These are phyloP conservation scores for Colletotrichum chlorophyti DNA, from an alignment of 2,329 filamentous ascomycete species.

Conservation along the genomic window DNA sequence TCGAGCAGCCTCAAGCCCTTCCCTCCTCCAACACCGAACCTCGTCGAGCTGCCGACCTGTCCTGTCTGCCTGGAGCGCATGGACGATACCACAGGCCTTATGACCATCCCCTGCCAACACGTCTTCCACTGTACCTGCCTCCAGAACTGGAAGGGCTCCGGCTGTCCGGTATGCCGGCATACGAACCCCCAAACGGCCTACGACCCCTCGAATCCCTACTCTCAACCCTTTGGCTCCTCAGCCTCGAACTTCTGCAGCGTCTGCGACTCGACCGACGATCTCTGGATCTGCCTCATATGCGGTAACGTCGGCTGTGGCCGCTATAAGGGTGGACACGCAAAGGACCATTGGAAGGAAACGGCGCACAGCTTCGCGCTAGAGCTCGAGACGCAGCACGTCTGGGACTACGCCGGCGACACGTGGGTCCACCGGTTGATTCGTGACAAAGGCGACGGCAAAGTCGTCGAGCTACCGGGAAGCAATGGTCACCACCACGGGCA, in stretches of 20 bases:
- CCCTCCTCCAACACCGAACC: slow-evolving; percentile 75
- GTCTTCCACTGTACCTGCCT: slow-evolving; percentile 97
- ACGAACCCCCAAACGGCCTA: slow-evolving; percentile 61
- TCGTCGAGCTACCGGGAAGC: slow-evolving; percentile 82
- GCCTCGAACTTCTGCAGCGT: slow-evolving; percentile 78
- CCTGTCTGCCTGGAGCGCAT: slow-evolving; percentile 96
- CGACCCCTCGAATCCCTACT: slow-evolving; percentile 56
- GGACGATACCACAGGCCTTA: slow-evolving; percentile 94
- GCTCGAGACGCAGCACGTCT: slow-evolving; percentile 91
- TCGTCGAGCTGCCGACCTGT: slow-evolving; percentile 93
- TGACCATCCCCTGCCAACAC: slow-evolving; percentile 97
- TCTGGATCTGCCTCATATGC: slow-evolving; percentile 96
- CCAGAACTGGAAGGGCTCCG: slow-evolving; percentile 93
- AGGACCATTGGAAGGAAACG: slow-evolving; percentile 90
- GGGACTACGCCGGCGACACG: slow-evolving; percentile 95
- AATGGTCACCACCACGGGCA: slow-evolving; percentile 35
- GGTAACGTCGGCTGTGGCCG: slow-evolving; percentile 92
- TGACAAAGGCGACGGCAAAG: slow-evolving; percentile 89
- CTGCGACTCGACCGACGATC: slow-evolving; percentile 80
- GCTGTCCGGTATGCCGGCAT: slow-evolving; percentile 94
- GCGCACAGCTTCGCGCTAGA: slow-evolving; percentile 93
- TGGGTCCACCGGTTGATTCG: slow-evolving; percentile 97
- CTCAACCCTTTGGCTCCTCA: slow-evolving; percentile 63
- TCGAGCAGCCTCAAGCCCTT: slow-evolving; percentile 63
- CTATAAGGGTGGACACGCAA: slow-evolving; percentile 93